A percentile compares a stretch with the other conserved stretches of the same genome.
phyloP scores from a whole-genome alignment of 345 rosid genomes.

The Aegle marmelos region DNA sequence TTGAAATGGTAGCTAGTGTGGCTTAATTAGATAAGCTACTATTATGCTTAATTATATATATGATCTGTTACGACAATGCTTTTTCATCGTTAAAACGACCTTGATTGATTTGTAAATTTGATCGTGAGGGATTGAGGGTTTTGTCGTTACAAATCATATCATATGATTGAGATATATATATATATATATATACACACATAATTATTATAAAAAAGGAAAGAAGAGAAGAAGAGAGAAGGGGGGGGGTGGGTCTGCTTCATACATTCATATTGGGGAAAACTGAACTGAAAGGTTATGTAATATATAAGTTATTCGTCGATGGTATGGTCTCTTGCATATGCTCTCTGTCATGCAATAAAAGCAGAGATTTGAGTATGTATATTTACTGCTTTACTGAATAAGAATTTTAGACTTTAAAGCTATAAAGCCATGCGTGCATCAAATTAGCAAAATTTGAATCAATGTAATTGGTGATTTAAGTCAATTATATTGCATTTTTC shows the following conservation, averaged over 20 bases:
- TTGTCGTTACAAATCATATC: background rate
- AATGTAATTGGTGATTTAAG: background rate
- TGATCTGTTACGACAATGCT: too few relatives aligned
- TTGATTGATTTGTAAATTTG: background rate
- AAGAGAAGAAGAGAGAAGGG: too few relatives aligned
- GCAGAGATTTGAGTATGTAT: background rate
- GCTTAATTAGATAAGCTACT: background rate
- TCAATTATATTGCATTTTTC: background rate
- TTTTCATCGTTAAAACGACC: background rate
- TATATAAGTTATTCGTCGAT: background rate
- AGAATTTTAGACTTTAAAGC: background rate
- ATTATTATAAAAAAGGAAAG: background rate
- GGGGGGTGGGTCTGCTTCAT: too few relatives aligned
- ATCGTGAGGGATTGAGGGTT: background rate
- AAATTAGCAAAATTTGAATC: background rate
- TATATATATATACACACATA: too few relatives aligned
- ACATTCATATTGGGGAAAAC: too few relatives aligned
- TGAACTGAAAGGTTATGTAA: background rate
- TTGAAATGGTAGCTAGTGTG: slow-evolving; percentile 10
- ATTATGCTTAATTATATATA: too few relatives aligned
- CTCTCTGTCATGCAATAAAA: background rate
- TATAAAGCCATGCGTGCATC: background rate
- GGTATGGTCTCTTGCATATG: background rate
- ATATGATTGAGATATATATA: background rate
- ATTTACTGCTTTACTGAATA: background rate